Base-by-base conservation (phyloP, 2,329 filamentous ascomycete genomes). In the Sclerotiophoma versabilis region DNA sequence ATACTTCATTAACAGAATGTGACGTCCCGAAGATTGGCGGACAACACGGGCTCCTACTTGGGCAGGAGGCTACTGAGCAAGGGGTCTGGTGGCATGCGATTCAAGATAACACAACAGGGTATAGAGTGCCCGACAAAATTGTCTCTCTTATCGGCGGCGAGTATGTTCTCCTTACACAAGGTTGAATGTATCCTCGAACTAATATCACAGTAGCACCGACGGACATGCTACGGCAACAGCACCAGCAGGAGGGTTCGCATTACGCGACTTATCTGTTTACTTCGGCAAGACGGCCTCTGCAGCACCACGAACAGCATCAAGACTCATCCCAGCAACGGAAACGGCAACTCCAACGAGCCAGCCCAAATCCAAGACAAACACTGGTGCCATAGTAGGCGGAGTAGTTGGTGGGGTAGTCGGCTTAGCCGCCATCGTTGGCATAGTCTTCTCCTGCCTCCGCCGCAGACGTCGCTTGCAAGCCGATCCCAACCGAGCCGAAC, bases 21-120 rank as follows among this genome's bases (percentile, higher is more conserved):
- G 84, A 87, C 60, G 74, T 74, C n/a, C 75, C 77, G 0, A 72
- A 72, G 7, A 75, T 80, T 29, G 84, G 79, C 74, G 83, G 80
- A 5, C 79, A 79, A 7, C 83, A 86, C 66, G 81, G 82, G 54
- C 64, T 81, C 22, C 77, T 84, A 58, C 71, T 84, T 25, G 79
- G 82, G 27, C 70, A 79, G 41, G 77, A 80, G 32, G 80, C 42
- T 9, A 33, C 20, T 22, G 54, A 58, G 23, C 36, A 58, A 59
- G 36, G 47, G 6, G 43, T 70, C 4, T 69, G 78, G 33, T 71
- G 76, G 59, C 57, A 54, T 36, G 48, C 32, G 5, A 44, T 56
- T 1, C 49, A 60, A 20, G 38, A 55, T 37, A 64, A 62, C 20
- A 51, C 54, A 5, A 54, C 45, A 17, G 45, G 45, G 15, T 74